Base-by-base conservation (phyloP, 192 early-diverging fungal species). In the Coemansia sp. region DNA sequence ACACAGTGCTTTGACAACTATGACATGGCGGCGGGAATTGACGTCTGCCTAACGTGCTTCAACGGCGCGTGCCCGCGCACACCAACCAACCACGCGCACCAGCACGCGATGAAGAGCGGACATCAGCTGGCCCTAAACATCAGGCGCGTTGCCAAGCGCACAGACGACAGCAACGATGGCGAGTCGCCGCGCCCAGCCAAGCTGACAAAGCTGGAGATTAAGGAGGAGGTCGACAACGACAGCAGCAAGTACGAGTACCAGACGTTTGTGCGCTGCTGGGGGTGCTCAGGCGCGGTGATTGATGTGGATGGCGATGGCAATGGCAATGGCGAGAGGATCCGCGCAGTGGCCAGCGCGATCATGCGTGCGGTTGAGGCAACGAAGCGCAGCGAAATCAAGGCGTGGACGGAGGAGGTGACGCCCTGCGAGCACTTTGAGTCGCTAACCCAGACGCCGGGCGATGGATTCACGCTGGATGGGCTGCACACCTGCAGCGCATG, bases 31-130 rank as follows among this genome's bases (percentile, higher is more conserved):
- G 77, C 71, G 38, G 97, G 97, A 40, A 77, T 99, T 64, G 91
- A 98, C 72, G 95, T 99, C 13, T 99, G 97, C 66, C 82, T 99
- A 38, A 86, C 87, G 10, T 99, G 97, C 84, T 99, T 95, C 75
- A 96, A 98, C 65, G 96, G 94, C 38, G 93, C 91, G 3, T 98
- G 96, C 66, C 65, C 80, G 6, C 86, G 83, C 11, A 61, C 71
- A 19, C 85, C 86, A 13, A 85, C 88, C 56, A 70, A 86, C 42
- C 97, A 99, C 79, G 90, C 90, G 20, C 71, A 81, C 49, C 83
- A 87, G 58, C 97, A 99, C 79, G 87, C 85, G 57, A 69, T 83
- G 61, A 92, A 93, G 68, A 81, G 82, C 55, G 75, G 76, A 0
- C 97, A 99, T 70, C 85, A 92, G 7, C 68, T 99, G 49, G 87